Conservation (phyloP, 495 filamentous ascomycete species). For the Daldinia grandis region DNA sequence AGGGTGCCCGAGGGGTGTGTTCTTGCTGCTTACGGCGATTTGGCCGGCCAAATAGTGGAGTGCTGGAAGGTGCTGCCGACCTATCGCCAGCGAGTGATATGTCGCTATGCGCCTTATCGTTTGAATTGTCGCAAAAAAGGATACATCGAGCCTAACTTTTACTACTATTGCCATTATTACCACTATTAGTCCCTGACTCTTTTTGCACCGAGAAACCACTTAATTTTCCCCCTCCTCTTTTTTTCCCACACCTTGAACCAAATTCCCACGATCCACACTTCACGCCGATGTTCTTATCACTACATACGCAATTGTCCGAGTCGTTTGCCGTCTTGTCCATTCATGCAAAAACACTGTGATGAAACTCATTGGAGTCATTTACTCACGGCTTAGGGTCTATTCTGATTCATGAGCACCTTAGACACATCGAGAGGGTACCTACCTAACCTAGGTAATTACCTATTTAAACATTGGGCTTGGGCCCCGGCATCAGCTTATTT, state of each 20-base stretch:
- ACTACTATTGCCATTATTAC: not conserved
- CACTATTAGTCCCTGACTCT: conserved; percentile 16
- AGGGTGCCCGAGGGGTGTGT: conserved; percentile 39
- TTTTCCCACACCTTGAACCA: not conserved
- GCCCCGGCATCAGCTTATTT: conserved; percentile 35
- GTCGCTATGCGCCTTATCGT: conserved; percentile 38
- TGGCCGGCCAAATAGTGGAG: conserved; percentile 66
- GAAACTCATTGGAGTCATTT: not conserved
- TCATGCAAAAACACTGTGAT: not conserved
- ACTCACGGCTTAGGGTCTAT: not conserved
- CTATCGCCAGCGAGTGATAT: conserved; percentile 44
- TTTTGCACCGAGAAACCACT: conserved; percentile 22
- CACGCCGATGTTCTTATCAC: conserved; percentile 4
- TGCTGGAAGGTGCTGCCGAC: conserved; percentile 40
- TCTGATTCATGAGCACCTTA: not conserved
- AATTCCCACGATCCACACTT: conserved; percentile 32
- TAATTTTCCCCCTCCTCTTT: conserved; percentile 1
- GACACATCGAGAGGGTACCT: not conserved
- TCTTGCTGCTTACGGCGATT: conserved; percentile 55
- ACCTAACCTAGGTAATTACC: too few species aligned
- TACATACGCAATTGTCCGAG: conserved; percentile 6
- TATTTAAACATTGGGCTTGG: conserved; percentile 8
- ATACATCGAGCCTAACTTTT: not conserved
- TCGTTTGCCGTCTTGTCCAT: not conserved
- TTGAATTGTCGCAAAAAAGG: conserved; percentile 1